These are phyloP conservation scores for Glonium stellatum DNA, from an alignment of 495 filamentous ascomycete species.

Conservation along the genomic window DNA sequence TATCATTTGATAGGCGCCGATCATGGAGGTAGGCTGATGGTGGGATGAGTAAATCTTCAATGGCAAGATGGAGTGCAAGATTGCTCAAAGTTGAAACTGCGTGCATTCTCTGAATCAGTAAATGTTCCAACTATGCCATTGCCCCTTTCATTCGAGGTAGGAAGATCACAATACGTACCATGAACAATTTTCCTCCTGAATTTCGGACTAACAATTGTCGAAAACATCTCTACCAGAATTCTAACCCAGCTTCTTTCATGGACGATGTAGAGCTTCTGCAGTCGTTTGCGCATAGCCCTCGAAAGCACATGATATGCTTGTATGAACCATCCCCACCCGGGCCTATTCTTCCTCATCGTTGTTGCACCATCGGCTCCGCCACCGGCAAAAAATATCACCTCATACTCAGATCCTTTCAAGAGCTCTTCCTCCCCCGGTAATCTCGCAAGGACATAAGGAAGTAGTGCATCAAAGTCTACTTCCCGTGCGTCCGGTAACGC, in stretches of 20 bases:
- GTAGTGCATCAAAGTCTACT: conserved; percentile 46
- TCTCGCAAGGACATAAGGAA: conserved; percentile 51
- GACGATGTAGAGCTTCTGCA: conserved; percentile 50
- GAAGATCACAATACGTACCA: conserved; percentile 32
- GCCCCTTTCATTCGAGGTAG: neutral
- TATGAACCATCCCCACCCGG: conserved; percentile 52
- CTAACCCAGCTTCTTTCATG: conserved; percentile 52
- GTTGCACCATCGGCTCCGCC: conserved; percentile 39
- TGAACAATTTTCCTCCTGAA: conserved; percentile 52
- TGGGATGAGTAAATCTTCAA: conserved; percentile 46
- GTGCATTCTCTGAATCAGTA: conserved; percentile 3
- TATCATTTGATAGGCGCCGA: conserved; percentile 42
- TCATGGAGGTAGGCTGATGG: conserved; percentile 48
- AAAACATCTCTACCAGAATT: conserved; percentile 50
- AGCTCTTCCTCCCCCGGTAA: conserved; percentile 50
- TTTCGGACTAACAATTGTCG: conserved; percentile 50
- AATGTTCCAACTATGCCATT: neutral
- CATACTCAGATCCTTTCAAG: conserved; percentile 45
- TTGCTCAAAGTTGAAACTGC: conserved; percentile 44
- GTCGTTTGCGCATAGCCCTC: conserved; percentile 47
- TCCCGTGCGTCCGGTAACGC: conserved; percentile 47
- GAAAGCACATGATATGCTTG: conserved; percentile 51
- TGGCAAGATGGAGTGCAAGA: conserved; percentile 44
- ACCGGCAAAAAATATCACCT: conserved; percentile 51
- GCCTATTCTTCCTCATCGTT: conserved; percentile 39